These are phyloP conservation scores for Globisporangium abappressorium DNA, from an alignment of 352 stramenopile species.

Conservation along the genomic window DNA sequence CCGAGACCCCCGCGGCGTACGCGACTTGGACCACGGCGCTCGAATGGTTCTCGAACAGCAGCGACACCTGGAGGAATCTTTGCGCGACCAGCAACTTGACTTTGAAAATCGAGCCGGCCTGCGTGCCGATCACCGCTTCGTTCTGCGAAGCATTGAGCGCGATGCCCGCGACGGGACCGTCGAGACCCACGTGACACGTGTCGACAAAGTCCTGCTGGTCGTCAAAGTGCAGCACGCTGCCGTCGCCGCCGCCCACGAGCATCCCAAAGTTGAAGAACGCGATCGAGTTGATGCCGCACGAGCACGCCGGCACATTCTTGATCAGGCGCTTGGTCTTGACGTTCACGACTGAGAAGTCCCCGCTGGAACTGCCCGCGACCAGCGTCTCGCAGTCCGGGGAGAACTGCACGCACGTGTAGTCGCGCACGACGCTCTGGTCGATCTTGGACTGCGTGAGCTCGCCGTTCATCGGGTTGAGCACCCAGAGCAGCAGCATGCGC, in stretches of 20 bases:
- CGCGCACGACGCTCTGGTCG: conserved; percentile 68
- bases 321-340: conserved; percentile 71
- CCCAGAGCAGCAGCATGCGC: conserved; percentile 80
- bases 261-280: conserved; percentile 40
- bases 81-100: conserved; percentile 34
- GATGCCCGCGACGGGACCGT: conserved; percentile 60
- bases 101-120: conserved; percentile 73
- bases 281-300: conserved; percentile 73
- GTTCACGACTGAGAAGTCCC: conserved; percentile 82
- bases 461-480: conserved; percentile 81
- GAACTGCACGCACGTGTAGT: conserved; percentile 86
- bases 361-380: conserved; percentile 82
- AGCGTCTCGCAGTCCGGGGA: conserved; percentile 77
- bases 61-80: conserved; percentile 19
- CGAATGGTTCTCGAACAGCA: conserved; percentile 85
- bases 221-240: conserved; percentile 80
- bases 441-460: conserved; percentile 71
- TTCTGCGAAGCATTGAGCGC: conserved; percentile 56
- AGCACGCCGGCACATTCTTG: conserved; percentile 75
- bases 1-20: conserved; percentile 76
- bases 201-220: conserved; percentile 54
- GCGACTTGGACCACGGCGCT: conserved; percentile 70
- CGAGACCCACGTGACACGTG: conserved; percentile 59
- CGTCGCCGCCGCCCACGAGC: conserved; percentile 84
- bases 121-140: conserved; percentile 72